Base-by-base conservation (phyloP, 1,139 yeast species). In the Geotrichum histeridarum region DNA sequence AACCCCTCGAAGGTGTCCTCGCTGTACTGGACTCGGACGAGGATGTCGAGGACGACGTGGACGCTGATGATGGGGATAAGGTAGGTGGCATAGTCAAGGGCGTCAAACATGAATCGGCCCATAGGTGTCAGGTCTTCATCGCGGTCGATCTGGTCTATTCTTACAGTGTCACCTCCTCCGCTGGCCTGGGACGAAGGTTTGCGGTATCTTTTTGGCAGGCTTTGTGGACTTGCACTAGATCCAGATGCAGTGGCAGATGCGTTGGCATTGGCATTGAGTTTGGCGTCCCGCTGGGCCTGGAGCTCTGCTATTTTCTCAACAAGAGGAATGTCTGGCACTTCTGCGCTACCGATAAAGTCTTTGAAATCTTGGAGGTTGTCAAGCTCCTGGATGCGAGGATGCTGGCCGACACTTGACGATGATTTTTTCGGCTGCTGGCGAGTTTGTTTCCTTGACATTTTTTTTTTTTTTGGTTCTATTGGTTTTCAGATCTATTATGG, bases 1-100 rank as follows among this genome's bases (percentile, higher is more conserved):
- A 68, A 60, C 36, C 59, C 63, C 7, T 48, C 45, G 9, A 50
- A 54, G n/a, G 53, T 46, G 35, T 50, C 50, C 37, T 52, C 55
- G n/a, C 54, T 64, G 53, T 70, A 70, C 53, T 70, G 73, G 45
- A 63, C 57, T 14, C 69, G 64, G 6, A 70, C 72, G 9, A 70
- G 61, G n/a, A 69, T 58, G 51, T 70, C 71, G 39, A 70, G 59
- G 9, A 65, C 66, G 15, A 68, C 54, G 56, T 70, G 69, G 8
- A 68, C 70, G 12, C 70, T 63, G 27, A 68, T 58, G 47, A 70
- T 55, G 5, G 73, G 73, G 35, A 70, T 63, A 46, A 70, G 51
- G 45, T 65, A 65, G 55, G 63, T 62, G 30, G 67, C 58, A 55
- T 66, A 63, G 58, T 70, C 73, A 22, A 70, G 63, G 4, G 59